These are phyloP conservation scores for Magnaporthiopsis incrustans DNA, from an alignment of 2,329 filamentous ascomycete species.

Conservation along the genomic window DNA sequence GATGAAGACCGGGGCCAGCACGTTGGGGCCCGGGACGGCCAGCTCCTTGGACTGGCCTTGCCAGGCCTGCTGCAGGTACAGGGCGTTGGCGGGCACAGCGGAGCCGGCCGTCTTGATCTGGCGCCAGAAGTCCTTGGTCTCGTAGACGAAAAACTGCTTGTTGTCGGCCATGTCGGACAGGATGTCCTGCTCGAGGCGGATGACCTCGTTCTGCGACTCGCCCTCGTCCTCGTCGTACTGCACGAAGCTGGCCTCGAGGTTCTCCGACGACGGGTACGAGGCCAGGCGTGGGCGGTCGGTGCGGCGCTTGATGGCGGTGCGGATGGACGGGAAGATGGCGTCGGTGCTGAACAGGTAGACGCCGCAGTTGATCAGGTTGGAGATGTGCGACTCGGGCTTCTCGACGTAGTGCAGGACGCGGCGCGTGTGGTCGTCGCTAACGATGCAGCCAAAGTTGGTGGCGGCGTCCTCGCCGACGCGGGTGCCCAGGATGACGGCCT, in stretches of 20 bases:
- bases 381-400: conserved; percentile 96
- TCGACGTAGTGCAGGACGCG: conserved; percentile 98
- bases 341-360: conserved; percentile 96
- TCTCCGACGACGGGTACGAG: conserved; percentile 93
- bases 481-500: conserved; percentile 93
- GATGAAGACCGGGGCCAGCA: conserved; percentile 89
- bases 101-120: conserved; percentile 99
- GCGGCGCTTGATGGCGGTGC: conserved; percentile 89
- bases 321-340: conserved; percentile 93
- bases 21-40: conserved; percentile 72
- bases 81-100: conserved; percentile 89
- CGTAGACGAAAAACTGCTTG: conserved; percentile 96
- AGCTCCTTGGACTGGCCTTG: conserved; percentile 78
- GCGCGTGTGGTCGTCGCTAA: conserved; percentile 86
- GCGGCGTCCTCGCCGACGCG: conserved; percentile 85
- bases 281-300: conserved; percentile 83
- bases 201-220: conserved; percentile 70
- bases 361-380: conserved; percentile 97
- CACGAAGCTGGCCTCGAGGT: conserved; percentile 63
- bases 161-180: conserved; percentile 90
- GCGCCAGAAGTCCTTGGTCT: conserved; percentile 99
- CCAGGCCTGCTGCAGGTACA: conserved; percentile 92
- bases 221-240: conserved; percentile 56
- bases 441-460: conserved; percentile 95
- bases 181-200: conserved; percentile 95